A percentile compares a stretch with the other conserved stretches of the same genome.
Conservation (phyloP, 257 asterid genomes). For the Buddleja alternifolia region DNA sequence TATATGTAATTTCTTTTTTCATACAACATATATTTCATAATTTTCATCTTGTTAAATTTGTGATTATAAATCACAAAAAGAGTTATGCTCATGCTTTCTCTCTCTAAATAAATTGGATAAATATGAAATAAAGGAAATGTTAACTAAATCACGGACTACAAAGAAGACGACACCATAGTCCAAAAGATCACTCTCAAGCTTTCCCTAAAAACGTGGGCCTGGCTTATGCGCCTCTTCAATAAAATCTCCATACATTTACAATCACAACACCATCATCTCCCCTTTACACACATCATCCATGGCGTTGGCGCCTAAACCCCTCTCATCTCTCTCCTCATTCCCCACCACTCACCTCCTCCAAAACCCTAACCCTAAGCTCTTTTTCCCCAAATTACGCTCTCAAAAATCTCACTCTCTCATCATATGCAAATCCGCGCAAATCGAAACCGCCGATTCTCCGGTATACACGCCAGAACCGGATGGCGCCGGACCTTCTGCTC, state of each 20-base stretch:
- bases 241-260: not conserved
- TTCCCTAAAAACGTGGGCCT: not conserved
- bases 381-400: slow-evolving; percentile 32
- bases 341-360: slow-evolving; percentile 30
- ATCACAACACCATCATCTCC: not conserved
- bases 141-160: too few relatives aligned
- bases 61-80: too few relatives aligned
- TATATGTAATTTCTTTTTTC: too few relatives aligned
- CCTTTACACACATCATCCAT: slow-evolving; percentile 31
- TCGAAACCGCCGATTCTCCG: slow-evolving; percentile 34
- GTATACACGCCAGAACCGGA: slow-evolving; percentile 52
- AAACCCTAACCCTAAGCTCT: slow-evolving; percentile 28
- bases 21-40: too few relatives aligned
- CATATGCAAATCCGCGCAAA: slow-evolving; percentile 49
- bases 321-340: slow-evolving; percentile 48
- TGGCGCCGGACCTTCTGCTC: slow-evolving; percentile 77
- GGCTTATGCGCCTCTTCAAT: not conserved
- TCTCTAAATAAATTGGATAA: too few relatives aligned
- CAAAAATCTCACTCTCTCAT: slow-evolving; percentile 34
- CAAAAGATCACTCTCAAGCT: too few relatives aligned
- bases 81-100: too few relatives aligned
- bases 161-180: too few relatives aligned
- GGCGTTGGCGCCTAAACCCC: slow-evolving; percentile 74
- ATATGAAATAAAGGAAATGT: too few relatives aligned
- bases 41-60: too few relatives aligned